These are phyloP conservation scores for Aspergillus steynii DNA, from an alignment of 495 filamentous ascomycete species.

Conservation along the genomic window DNA sequence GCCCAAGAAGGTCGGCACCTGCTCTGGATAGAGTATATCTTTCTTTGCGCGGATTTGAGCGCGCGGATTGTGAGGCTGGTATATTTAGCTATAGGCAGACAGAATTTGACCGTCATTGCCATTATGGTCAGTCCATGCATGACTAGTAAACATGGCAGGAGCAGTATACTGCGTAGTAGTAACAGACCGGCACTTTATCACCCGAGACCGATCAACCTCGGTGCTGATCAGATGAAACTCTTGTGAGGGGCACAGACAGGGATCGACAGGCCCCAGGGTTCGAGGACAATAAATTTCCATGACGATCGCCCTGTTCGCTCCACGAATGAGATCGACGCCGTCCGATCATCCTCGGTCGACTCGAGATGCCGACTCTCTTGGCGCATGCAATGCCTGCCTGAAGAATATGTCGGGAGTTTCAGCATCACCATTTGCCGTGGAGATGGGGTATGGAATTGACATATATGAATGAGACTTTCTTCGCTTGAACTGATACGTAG, in stretches of 20 bases:
- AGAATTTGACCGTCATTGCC: no score
- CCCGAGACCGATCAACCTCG: background rate
- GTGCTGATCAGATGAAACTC: background rate
- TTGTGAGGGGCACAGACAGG: background rate
- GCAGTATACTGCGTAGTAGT: background rate
- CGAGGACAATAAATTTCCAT: background rate
- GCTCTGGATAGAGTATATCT: slow-evolving; percentile 16
- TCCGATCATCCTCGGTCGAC: background rate
- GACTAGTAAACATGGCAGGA: no score
- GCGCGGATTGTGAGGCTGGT: no score
- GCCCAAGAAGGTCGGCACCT: slow-evolving; percentile 19
- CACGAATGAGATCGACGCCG: background rate
- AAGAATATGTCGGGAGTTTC: background rate
- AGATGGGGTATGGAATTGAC: no score
- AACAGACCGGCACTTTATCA: background rate
- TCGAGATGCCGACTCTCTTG: background rate
- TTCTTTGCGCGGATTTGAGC: background rate
- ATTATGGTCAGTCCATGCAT: no score
- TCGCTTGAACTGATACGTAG: no score
- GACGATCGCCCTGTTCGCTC: background rate
- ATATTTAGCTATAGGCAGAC: no score
- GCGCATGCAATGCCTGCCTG: background rate
- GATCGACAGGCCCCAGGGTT: background rate
- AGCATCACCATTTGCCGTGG: no score
- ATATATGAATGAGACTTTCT: no score